Conservation (phyloP, 225 moss, liverwort and hornwort species). For the Straminergon stramineum region DNA sequence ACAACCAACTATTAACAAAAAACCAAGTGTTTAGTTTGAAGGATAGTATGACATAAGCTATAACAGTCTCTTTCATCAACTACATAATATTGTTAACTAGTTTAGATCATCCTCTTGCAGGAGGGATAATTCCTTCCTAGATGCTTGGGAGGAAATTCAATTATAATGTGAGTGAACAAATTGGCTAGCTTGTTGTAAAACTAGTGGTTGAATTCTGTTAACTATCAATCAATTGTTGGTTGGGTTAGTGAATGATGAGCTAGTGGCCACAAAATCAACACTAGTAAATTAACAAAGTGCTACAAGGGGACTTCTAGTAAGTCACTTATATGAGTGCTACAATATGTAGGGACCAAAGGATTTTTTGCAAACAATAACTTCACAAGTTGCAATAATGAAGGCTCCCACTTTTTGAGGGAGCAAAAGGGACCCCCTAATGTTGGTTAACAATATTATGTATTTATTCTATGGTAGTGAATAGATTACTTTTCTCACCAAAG, state of each 20-base stretch:
- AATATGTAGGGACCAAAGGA: too few relatives aligned
- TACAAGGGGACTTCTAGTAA: too few relatives aligned
- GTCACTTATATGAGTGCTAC: too few relatives aligned
- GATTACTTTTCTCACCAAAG: accelerated
- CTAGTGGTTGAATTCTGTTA: accelerated
- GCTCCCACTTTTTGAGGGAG: too few relatives aligned
- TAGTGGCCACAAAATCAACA: neutral
- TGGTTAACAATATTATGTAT: too few relatives aligned
- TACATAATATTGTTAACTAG: too few relatives aligned
- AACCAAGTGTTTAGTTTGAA: neutral
- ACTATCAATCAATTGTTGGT: accelerated
- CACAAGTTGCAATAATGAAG: too few relatives aligned
- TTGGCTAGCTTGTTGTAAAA: accelerated
- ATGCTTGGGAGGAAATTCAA: neutral
- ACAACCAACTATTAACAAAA: too few relatives aligned
- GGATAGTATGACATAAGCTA: neutral
- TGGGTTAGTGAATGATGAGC: neutral
- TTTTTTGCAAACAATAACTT: too few relatives aligned
- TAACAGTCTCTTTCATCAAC: neutral
- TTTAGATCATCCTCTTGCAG: too few relatives aligned
- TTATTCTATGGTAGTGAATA: neutral
- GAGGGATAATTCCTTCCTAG: neutral
- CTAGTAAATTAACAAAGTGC: too few relatives aligned
- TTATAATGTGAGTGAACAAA: neutral
- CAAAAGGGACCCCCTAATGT: too few relatives aligned